Evolutionary conservation across 257 asterid genomes (phyloP).

Genomic region (Capsicum chinense): DNA sequence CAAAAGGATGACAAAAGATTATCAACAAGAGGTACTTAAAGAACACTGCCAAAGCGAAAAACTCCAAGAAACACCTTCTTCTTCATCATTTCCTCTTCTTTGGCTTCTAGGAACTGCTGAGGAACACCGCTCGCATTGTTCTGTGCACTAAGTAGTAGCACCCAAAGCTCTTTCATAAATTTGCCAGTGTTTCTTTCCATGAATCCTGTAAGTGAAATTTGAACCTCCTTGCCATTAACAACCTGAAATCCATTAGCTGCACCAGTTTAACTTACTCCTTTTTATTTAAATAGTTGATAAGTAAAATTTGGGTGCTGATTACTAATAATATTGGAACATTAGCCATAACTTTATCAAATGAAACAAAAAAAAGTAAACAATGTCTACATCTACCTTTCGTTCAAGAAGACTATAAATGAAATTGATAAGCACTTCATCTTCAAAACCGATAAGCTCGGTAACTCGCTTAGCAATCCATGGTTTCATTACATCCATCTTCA

Average conservation of each 20-base stretch:
- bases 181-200: slow-evolving; percentile 99
- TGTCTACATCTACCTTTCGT: slow-evolving; percentile 65
- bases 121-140: slow-evolving; percentile 92
- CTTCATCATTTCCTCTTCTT: slow-evolving; percentile 88
- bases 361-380: not conserved
- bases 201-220: slow-evolving; percentile 92
- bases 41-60: not conserved
- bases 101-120: slow-evolving; percentile 93
- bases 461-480: slow-evolving; percentile 99
- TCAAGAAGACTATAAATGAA: slow-evolving; percentile 87
- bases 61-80: slow-evolving; percentile 61
- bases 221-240: slow-evolving; percentile 92
- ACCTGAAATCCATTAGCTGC: slow-evolving; percentile 55
- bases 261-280: not conserved
- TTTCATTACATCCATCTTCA: slow-evolving; percentile 90
- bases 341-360: not conserved
- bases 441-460: slow-evolving; percentile 96
- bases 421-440: slow-evolving; percentile 98
- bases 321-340: not conserved
- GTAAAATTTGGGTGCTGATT: not conserved
- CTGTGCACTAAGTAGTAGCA: slow-evolving; percentile 87
- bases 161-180: slow-evolving; percentile 99
- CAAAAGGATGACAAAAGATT: not conserved
- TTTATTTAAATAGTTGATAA: not conserved
- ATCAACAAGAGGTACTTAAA: slow-evolving; percentile 22